phyloP scores from a whole-genome alignment of 2,329 filamentous ascomycete species.

The Xylariaceae sp. region DNA sequence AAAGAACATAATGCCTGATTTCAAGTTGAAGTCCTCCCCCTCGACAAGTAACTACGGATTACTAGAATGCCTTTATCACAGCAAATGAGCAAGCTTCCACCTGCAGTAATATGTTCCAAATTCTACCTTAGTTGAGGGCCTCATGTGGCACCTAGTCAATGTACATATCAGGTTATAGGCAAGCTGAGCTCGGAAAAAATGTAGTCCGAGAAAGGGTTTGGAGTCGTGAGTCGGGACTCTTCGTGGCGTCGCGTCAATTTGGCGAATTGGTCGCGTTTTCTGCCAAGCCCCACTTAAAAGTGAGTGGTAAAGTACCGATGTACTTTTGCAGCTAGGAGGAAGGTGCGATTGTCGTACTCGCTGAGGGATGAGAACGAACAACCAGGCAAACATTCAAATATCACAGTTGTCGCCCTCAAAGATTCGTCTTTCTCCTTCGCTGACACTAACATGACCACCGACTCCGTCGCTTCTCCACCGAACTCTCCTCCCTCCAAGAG shows the following conservation, averaged over 20 bases:
- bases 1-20: neutral
- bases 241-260: neutral
- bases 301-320: too few species aligned
- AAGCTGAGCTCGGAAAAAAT: neutral
- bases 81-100: too few species aligned
- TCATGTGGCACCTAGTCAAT: too few species aligned
- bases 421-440: neutral
- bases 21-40: neutral
- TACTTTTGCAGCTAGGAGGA: too few species aligned
- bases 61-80: neutral
- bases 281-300: neutral
- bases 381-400: neutral
- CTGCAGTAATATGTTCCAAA: too few species aligned
- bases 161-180: neutral
- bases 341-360: too few species aligned
- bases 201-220: neutral
- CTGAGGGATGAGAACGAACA: neutral
- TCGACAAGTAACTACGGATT: neutral
- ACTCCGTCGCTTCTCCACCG: constrained; percentile 49
- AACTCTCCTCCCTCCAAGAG: constrained; percentile 75
- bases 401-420: neutral
- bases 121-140: too few species aligned
- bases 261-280: neutral
- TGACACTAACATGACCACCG: constrained; percentile 31
- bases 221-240: neutral